These are phyloP conservation scores for Solanum paucissectum DNA, from an alignment of 257 asterid species.

Conservation along the genomic window DNA sequence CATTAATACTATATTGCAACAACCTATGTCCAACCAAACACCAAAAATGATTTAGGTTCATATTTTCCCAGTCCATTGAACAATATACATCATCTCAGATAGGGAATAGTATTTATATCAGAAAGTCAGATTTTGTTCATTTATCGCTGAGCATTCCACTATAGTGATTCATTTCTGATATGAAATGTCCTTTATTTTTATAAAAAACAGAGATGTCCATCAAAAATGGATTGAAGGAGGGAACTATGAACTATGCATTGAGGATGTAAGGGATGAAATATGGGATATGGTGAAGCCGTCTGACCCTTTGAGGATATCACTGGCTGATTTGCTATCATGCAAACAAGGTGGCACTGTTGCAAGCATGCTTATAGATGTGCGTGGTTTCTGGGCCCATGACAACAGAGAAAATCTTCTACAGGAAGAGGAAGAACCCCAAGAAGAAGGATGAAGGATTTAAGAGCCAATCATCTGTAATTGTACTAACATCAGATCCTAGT, in stretches of 20 bases:
- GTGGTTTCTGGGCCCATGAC: constrained; percentile 99
- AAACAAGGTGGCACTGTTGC: constrained; percentile 98
- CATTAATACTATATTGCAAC: not conserved
- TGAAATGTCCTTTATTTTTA: not conserved
- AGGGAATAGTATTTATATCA: not conserved
- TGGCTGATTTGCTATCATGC: constrained; percentile 73
- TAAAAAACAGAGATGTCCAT: constrained; percentile 82
- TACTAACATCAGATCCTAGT: not conserved
- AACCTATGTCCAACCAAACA: not conserved
- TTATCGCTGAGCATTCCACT: not conserved
- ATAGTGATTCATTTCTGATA: not conserved
- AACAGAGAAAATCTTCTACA: constrained; percentile 95
- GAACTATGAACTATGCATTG: constrained; percentile 89
- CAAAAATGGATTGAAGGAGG: constrained; percentile 99
- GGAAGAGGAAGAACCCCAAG: constrained; percentile 99
- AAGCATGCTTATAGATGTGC: constrained; percentile 95
- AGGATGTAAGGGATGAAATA: constrained; percentile 95
- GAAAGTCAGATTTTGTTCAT: not conserved
- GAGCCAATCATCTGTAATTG: not conserved
- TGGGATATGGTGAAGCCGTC: constrained; percentile 99
- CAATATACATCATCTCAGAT: not conserved
- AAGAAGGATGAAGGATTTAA: constrained; percentile 38
- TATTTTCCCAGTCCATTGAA: not conserved
- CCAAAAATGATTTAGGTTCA: not conserved
- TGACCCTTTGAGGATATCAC: constrained; percentile 60